phyloP scores from a whole-genome alignment of 345 rosid genomes.

The Euphorbia tirucalli region DNA sequence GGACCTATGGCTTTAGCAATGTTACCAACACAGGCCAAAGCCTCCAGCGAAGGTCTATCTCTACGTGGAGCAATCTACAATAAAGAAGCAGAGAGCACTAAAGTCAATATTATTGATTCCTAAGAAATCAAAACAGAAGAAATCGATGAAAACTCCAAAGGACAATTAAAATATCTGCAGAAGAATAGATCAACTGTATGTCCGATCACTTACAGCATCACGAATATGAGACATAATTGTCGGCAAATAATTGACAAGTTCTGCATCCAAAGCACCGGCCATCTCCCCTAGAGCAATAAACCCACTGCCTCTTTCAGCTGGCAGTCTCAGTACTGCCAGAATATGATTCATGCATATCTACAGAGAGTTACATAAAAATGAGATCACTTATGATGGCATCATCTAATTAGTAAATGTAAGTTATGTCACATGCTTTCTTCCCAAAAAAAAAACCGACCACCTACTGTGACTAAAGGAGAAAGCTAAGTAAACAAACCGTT shows the following conservation, averaged over 20 bases:
- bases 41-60: constrained; percentile 94
- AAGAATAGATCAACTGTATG: constrained; percentile 7
- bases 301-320: constrained; percentile 96
- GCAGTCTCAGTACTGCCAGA: constrained; percentile 72
- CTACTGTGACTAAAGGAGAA: constrained; percentile 10
- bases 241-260: constrained; percentile 91
- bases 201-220: constrained; percentile 68
- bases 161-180: constrained; percentile 12
- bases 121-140: constrained; percentile 2
- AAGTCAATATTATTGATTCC: neutral
- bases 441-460: neutral
- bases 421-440: neutral
- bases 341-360: constrained; percentile 99
- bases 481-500: constrained; percentile 49
- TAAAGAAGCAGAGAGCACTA: too few relatives aligned
- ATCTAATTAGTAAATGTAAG: neutral
- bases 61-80: constrained; percentile 95
- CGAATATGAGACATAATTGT: constrained; percentile 85
- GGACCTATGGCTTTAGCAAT: constrained; percentile 95
- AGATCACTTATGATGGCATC: neutral
- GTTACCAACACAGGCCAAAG: constrained; percentile 96
- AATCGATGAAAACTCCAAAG: constrained; percentile 11
- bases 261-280: constrained; percentile 99
- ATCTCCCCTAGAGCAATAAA: constrained; percentile 98
- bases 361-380: constrained; percentile 27